A percentile compares a stretch with the other conserved stretches of the same genome.
phyloP scores from a whole-genome alignment of 768 basidiomycete genomes.

The Collybia sp. region DNA sequence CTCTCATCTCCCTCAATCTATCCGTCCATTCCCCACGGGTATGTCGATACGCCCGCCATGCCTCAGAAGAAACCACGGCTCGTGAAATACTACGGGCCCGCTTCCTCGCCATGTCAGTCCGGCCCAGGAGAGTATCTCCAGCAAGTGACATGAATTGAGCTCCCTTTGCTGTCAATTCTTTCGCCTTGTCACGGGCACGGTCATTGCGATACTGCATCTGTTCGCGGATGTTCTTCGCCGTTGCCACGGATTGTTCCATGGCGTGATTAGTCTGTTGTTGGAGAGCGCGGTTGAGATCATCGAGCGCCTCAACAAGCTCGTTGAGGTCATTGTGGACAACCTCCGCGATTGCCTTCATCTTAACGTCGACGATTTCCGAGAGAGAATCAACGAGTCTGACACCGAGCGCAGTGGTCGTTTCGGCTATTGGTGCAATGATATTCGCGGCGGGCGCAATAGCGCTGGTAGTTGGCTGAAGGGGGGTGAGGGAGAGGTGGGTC shows the following conservation, averaged over 20 bases:
- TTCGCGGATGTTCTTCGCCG: conserved; percentile 37
- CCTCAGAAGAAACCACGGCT: conserved; percentile 25
- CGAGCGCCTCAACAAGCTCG: conserved; percentile 55
- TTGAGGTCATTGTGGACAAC: conserved; percentile 47
- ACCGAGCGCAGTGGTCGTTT: conserved; percentile 25
- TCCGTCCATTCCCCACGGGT: conserved; percentile 26
- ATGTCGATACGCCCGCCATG: conserved; percentile 25
- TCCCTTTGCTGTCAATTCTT: conserved; percentile 45
- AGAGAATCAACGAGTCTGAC: conserved; percentile 40
- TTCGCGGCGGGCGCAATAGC: conserved; percentile 1
- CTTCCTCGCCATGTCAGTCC: conserved; percentile 33
- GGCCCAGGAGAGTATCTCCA: conserved; percentile 30
- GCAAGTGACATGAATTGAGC: conserved; percentile 39
- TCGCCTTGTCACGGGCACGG: conserved; percentile 47
- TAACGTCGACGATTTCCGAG: conserved; percentile 42
- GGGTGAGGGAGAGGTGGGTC: conserved; percentile 13
- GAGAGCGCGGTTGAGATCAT: conserved; percentile 49
- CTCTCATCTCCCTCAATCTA: conserved; percentile 16
- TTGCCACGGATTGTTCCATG: conserved; percentile 45
- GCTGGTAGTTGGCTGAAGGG: conserved; percentile 1
- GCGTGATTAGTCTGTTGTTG: conserved; percentile 41
- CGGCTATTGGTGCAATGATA: not conserved
- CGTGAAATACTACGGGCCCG: conserved; percentile 37
- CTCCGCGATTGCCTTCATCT: conserved; percentile 36
- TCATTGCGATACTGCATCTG: conserved; percentile 45